Evolutionary conservation across 495 filamentous ascomycete genomes (phyloP), one percentile per base, ranked within the genome.

Genomic region (Penicillium odoratum): DNA sequence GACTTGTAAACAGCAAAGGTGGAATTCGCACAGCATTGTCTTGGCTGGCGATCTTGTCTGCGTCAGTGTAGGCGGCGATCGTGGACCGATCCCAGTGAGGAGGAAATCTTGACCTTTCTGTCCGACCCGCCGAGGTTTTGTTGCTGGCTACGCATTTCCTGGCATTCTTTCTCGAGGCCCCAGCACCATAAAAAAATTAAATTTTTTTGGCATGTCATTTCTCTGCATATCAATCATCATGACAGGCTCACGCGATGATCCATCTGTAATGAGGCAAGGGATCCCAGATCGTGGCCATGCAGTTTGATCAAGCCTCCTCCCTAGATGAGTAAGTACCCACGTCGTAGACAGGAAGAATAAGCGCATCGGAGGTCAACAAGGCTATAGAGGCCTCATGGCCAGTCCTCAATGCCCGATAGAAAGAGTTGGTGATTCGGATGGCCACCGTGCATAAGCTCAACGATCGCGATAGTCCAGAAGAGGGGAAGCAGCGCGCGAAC

Each of bases 371-470:
- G 16, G 38, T 25, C 7, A 9, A 42, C 28, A 47, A 10, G 31
- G 46, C 28, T 5, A 38, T 31, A 55, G 26, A 57, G 50, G 28
- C 48, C 52, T 53, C 53, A 59, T 38, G 7, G 31, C 46, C 11
- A 49, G 56, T 48, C 31, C 21, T 43, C 33, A 33, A 21, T 40
- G n/a, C 40, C 55, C 18, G 11, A 45, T 34, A 43, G 26, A 38
- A 53, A 57, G 18, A 33, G 60, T 66, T 61, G 58, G 60, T 66
- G 63, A 66, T 62, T 53, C 33, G 48, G 15, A 44, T 10, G 36
- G n/a, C 30, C 58, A 44, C 52, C 60, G 57, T 64, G 63, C 63
- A 64, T 64, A 65, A 48, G 46, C 13, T 48, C 46, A 48, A 18
- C 28, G 46, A 43, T 64, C 16, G 55, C 47, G 21, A 25, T 36